These are phyloP conservation scores for Halophytophthora batemanensis DNA, from an alignment of 352 stramenopile genomes.

Conservation along the genomic window DNA sequence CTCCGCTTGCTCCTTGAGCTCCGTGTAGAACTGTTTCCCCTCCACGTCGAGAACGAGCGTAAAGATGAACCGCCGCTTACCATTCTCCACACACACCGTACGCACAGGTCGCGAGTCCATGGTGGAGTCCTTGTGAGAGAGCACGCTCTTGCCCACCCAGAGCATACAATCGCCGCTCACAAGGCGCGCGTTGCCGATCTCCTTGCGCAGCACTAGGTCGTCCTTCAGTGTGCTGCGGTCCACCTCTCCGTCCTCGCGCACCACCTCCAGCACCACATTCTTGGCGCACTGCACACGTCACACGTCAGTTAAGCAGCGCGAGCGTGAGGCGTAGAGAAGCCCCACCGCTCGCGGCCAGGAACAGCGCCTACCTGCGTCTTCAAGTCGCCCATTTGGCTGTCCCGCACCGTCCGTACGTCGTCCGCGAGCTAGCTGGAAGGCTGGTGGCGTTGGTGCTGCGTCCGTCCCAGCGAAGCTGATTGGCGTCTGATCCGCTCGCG, in stretches of 20 bases:
- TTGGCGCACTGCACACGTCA: slow-evolving; percentile 38
- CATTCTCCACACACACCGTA: slow-evolving; percentile 52
- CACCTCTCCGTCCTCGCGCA: slow-evolving; percentile 38
- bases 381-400: slow-evolving; percentile 24
- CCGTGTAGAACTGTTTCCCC: slow-evolving; percentile 54
- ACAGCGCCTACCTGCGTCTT: slow-evolving; percentile 11
- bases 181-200: slow-evolving; percentile 75
- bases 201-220: slow-evolving; percentile 64
- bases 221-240: slow-evolving; percentile 32
- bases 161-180: slow-evolving; percentile 70
- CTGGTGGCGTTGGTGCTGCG: too few species aligned
- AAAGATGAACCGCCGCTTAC: slow-evolving; percentile 70
- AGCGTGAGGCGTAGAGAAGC: background rate
- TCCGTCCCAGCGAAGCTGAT: too few species aligned
- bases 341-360: too few species aligned
- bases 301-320: background rate
- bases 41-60: slow-evolving; percentile 31
- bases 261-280: slow-evolving; percentile 55
- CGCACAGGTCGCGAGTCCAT: slow-evolving; percentile 26
- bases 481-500: background rate
- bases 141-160: slow-evolving; percentile 52
- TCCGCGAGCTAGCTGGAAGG: too few species aligned
- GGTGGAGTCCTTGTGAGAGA: slow-evolving; percentile 49
- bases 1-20: slow-evolving; percentile 68
- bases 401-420: too few species aligned